A percentile compares a stretch with the other conserved stretches of the same genome.
phyloP scores from a whole-genome alignment of 2,329 filamentous ascomycete species.

The Cladosporium sp. region DNA sequence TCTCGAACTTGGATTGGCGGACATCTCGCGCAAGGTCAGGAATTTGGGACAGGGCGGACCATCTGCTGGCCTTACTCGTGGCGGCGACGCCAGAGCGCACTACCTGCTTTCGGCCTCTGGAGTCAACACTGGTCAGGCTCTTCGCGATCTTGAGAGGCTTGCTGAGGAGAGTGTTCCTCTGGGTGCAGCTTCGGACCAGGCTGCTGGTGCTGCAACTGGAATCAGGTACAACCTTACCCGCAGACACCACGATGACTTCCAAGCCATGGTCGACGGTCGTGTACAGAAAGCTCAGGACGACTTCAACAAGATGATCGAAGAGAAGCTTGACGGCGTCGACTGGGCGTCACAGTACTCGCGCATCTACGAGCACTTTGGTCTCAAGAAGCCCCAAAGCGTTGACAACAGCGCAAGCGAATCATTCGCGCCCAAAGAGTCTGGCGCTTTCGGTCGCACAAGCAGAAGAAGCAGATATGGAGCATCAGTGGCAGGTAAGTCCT shows the following conservation, averaged over 20 bases:
- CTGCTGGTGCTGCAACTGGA: conserved; percentile 12
- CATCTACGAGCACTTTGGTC: conserved; percentile 96
- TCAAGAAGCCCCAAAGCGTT: conserved; percentile 52
- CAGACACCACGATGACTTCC: conserved; percentile 64
- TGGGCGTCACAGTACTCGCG: conserved; percentile 92
- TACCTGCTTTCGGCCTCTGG: conserved; percentile 93
- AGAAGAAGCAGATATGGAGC: conserved; percentile 43
- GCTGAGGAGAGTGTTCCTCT: conserved; percentile 24
- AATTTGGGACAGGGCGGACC: conserved; percentile 76
- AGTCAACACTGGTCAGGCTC: conserved; percentile 80
- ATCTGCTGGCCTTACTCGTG: conserved; percentile 51
- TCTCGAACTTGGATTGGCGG: conserved; percentile 86
- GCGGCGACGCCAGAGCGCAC: conserved; percentile 62
- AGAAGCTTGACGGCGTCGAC: conserved; percentile 83
- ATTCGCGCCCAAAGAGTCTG: conserved; percentile 30
- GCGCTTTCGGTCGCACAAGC: conserved; percentile 57
- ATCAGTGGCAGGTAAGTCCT: conserved; percentile 44
- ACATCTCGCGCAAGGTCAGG: conserved; percentile 75
- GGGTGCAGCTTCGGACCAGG: conserved; percentile 11
- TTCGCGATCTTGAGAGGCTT: conserved; percentile 68
- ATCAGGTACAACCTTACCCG: conserved; percentile 37
- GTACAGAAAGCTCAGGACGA: conserved; percentile 83
- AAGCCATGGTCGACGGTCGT: conserved; percentile 41
- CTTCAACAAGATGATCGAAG: conserved; percentile 91
- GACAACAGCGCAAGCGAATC: conserved; percentile 39